Evolutionary conservation across 2,329 filamentous ascomycete species (phyloP).

Genomic region (Malbranchea cinnamomea): DNA sequence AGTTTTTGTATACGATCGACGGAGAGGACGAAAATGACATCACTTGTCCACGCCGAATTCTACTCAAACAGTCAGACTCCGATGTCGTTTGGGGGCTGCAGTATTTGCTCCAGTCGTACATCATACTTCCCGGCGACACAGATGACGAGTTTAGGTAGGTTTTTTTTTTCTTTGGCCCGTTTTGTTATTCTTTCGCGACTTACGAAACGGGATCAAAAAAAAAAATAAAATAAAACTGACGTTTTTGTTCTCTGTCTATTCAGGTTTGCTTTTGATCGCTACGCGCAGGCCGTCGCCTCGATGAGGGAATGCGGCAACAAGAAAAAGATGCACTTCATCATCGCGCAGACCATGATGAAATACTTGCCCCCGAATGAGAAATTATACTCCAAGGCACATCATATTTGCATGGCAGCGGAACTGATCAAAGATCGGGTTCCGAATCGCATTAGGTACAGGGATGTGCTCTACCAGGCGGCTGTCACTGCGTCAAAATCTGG

Average conservation of each 20-base stretch:
- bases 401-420: slow-evolving; percentile 63
- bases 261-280: slow-evolving; percentile 76
- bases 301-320: slow-evolving; percentile 53
- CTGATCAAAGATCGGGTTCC: slow-evolving; percentile 55
- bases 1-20: slow-evolving; percentile 47
- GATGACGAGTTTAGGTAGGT: slow-evolving; percentile 62
- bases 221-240: slow-evolving; percentile 62
- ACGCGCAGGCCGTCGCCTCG: slow-evolving; percentile 57
- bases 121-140: slow-evolving; percentile 65
- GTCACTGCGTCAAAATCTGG: slow-evolving; percentile 67
- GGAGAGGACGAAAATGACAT: slow-evolving; percentile 26
- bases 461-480: slow-evolving; percentile 65
- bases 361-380: slow-evolving; percentile 48
- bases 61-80: slow-evolving; percentile 45
- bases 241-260: slow-evolving; percentile 5
- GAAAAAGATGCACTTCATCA: slow-evolving; percentile 78
- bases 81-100: slow-evolving; percentile 63
- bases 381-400: slow-evolving; percentile 60
- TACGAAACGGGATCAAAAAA: no score
- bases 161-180: slow-evolving; percentile 5
- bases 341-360: slow-evolving; percentile 66
- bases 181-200: no score
- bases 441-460: slow-evolving; percentile 51
- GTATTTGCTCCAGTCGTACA: slow-evolving; percentile 61
- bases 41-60: slow-evolving; percentile 24